A percentile compares a stretch with the other conserved stretches of the same genome.
Evolutionary conservation across 805 yeast genomes (phyloP).

Genomic region (Hanseniaspora guilliermondii): DNA sequence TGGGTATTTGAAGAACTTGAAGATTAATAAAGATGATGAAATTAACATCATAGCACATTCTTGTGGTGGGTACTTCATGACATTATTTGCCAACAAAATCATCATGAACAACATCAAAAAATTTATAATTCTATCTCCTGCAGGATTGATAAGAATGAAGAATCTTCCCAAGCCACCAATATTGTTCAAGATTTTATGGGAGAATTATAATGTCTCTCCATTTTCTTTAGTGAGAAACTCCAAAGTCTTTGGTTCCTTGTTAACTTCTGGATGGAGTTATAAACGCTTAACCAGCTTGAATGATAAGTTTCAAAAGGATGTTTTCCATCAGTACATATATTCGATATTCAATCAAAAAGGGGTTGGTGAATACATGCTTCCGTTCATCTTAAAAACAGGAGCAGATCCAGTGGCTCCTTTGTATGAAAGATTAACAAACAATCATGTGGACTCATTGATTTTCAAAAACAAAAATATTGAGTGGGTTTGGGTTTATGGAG

Average conservation of each 20-base stretch:
- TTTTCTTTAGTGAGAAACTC: slow-evolving; percentile 64
- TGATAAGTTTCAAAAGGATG: slow-evolving; percentile 30
- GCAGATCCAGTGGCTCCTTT: slow-evolving; percentile 78
- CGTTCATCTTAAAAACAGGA: slow-evolving; percentile 77
- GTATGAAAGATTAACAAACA: slow-evolving; percentile 23
- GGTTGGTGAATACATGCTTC: slow-evolving; percentile 85
- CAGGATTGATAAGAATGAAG: slow-evolving; percentile 54
- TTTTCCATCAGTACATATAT: slow-evolving; percentile 69
- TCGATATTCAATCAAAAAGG: slow-evolving; percentile 77
- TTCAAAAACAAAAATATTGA: slow-evolving; percentile 42
- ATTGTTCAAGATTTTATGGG: slow-evolving; percentile 79
- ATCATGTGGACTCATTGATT: neutral
- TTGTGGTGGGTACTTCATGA: slow-evolving; percentile 77
- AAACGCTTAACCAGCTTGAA: slow-evolving; percentile 53
- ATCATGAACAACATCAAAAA: slow-evolving; percentile 46
- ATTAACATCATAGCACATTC: slow-evolving; percentile 72
- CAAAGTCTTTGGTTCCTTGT: slow-evolving; percentile 71
- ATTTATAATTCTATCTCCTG: slow-evolving; percentile 77
- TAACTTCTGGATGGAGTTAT: slow-evolving; percentile 82
- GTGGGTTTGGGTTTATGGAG: slow-evolving; percentile 77
- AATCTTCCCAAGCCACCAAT: slow-evolving; percentile 40
- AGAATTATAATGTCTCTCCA: slow-evolving; percentile 63
- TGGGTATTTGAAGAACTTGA: neutral
- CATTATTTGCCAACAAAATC: slow-evolving; percentile 49
- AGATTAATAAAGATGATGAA: slow-evolving; percentile 22